Percentiles rank a stretch among this genome's conserved stretches.
These are phyloP conservation scores for Neurospora tetrasperma DNA, from an alignment of 495 filamentous ascomycete genomes.

Conservation along the genomic window DNA sequence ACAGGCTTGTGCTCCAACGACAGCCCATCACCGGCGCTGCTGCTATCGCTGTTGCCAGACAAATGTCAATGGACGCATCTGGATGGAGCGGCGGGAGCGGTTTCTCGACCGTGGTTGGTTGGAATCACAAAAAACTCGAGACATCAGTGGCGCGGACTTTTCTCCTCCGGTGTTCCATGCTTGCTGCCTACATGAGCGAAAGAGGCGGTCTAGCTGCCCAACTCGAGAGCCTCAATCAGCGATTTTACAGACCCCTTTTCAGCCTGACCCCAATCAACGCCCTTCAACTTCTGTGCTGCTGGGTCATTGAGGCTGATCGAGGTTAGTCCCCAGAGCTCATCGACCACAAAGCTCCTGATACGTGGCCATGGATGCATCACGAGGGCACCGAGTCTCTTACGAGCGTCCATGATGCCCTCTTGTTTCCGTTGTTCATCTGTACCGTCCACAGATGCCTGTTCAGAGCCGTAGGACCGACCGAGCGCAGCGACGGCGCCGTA, in stretches of 20 bases:
- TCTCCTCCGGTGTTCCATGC: neutral
- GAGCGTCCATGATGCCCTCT: conserved; percentile 29
- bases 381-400: conserved; percentile 33
- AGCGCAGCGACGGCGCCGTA: conserved; percentile 53
- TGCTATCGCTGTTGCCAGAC: neutral
- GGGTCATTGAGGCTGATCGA: conserved; percentile 4
- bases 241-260: conserved; percentile 24
- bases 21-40: too few species aligned
- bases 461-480: neutral
- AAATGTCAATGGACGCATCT: neutral
- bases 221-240: conserved; percentile 23
- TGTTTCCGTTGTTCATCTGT: conserved; percentile 11
- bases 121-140: neutral
- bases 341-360: conserved; percentile 32
- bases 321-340: conserved; percentile 35
- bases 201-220: conserved; percentile 11
- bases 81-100: neutral
- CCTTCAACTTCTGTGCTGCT: conserved; percentile 19
- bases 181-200: conserved; percentile 2
- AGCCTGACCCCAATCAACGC: conserved; percentile 33
- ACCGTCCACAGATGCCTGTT: neutral
- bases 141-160: conserved; percentile 3
- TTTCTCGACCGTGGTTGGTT: neutral
- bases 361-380: conserved; percentile 40
- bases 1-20: too few species aligned